Evolutionary conservation across 1,139 yeast genomes (phyloP), one percentile per base, ranked within the genome.

Genomic region (Taphrina betulina): DNA sequence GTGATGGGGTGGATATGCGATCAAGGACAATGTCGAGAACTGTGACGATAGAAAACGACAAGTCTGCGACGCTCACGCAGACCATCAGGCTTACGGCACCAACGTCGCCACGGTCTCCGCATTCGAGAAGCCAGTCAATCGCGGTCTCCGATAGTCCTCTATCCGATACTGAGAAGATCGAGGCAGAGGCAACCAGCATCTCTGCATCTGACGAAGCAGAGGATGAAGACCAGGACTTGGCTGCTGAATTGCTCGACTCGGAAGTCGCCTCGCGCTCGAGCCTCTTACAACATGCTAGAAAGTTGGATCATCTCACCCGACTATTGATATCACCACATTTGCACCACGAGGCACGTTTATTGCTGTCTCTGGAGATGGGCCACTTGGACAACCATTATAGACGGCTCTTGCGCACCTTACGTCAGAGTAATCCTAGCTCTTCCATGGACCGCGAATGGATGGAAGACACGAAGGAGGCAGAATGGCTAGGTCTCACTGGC

Each of bases 401-500:
- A 14, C 34, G 17, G 16, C 10, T 41, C 19, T 29, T 41, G 8
- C 33, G 34, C 3, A 29, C 23, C 1, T 34, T 41, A 16, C 24
- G 45, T 23, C 17, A 26, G 22, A 26, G 34, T 5, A 33, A 41
- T 10, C 17, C 45, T 4, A 5, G 24, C 12, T 20, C 33, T 22
- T 20, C 17, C 16, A 29, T 17, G 10, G 19, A 14, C 14, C 45
- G 26, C 12, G 45, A 41, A 19, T n/a, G 34, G 22, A 41, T 41
- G 45, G 45, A 41, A 22, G 34, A 41, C n/a, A 41, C 45, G n/a
- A 12, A 29, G 14, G 45, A 41, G 34, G 45, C 45, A 3, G 45
- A 41, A 28, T 41, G 45, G 45, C 22, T 41, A 20, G 45, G 45
- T 26, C 45, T 41, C 35, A 41, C 45, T 3, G 45, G 45, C 5